phyloP scores from a whole-genome alignment of 1,139 yeast species.

The Candida freyschussii region DNA sequence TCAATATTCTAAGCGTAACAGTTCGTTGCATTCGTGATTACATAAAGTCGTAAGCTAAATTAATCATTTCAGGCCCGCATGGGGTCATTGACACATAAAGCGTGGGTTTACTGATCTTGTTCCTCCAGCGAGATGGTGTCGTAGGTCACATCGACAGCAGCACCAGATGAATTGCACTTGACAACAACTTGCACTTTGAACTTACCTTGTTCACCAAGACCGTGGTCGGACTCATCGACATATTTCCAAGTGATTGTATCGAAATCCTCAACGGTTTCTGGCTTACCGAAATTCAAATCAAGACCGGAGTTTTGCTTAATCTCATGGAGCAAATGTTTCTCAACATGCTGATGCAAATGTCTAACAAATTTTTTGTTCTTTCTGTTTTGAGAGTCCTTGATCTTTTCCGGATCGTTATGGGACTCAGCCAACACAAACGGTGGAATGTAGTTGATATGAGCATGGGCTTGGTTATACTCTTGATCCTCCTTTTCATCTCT shows the following conservation, averaged over 20 bases:
- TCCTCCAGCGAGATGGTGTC: slow-evolving; percentile 35
- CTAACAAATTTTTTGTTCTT: slow-evolving; percentile 69
- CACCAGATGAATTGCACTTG: slow-evolving; percentile 54
- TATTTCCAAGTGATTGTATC: slow-evolving; percentile 49
- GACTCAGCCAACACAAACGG: slow-evolving; percentile 67
- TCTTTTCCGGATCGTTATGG: slow-evolving; percentile 66
- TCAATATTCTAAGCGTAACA: too few relatives aligned
- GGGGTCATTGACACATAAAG: too few relatives aligned
- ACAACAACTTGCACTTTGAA: slow-evolving; percentile 54
- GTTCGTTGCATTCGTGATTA: too few relatives aligned
- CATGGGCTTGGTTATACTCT: slow-evolving; percentile 65
- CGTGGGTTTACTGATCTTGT: too few relatives aligned
- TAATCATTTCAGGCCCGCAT: too few relatives aligned
- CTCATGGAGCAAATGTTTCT: slow-evolving; percentile 65
- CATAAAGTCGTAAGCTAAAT: too few relatives aligned
- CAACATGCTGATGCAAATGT: slow-evolving; percentile 70
- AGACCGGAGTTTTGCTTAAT: slow-evolving; percentile 59
- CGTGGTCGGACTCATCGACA: slow-evolving; percentile 47
- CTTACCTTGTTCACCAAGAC: slow-evolving; percentile 39
- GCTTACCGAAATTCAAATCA: slow-evolving; percentile 48
- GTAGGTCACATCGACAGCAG: slow-evolving; percentile 57
- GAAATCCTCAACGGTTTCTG: slow-evolving; percentile 43
- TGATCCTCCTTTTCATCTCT: slow-evolving; percentile 75
- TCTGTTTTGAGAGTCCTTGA: slow-evolving; percentile 68
- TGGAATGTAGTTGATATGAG: slow-evolving; percentile 62